Percentiles rank a stretch among this genome's conserved stretches.
Evolutionary conservation across 257 asterid species (phyloP).

Genomic region (Solanum paucissectum): DNA sequence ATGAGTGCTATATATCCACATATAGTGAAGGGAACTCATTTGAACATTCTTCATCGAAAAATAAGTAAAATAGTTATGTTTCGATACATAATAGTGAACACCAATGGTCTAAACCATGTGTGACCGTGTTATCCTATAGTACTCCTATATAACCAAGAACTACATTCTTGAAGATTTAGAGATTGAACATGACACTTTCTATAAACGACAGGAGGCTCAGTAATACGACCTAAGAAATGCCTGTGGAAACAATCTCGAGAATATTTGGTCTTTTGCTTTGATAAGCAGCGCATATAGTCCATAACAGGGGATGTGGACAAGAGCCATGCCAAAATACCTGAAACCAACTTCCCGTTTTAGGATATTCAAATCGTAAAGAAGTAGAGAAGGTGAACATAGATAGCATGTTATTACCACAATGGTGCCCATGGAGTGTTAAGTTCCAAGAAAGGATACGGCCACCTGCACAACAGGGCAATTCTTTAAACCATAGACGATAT

Average conservation of each 20-base stretch:
- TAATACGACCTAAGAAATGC: conserved; percentile 45
- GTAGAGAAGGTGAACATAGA: background rate
- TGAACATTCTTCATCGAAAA: background rate
- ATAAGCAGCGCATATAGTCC: conserved; percentile 50
- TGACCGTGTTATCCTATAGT: background rate
- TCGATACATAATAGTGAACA: background rate
- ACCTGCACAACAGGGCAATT: conserved; percentile 35
- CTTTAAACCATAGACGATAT: background rate
- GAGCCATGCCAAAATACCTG: conserved; percentile 69
- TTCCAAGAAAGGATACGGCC: conserved; percentile 96
- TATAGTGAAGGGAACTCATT: background rate
- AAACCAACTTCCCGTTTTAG: background rate
- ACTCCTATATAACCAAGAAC: background rate
- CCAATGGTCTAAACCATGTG: background rate
- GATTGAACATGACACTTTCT: background rate
- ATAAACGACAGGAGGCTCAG: background rate
- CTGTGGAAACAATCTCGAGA: conserved; percentile 41
- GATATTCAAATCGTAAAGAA: background rate
- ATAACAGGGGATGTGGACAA: conserved; percentile 70
- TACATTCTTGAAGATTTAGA: background rate
- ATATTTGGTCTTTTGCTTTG: conserved; percentile 33
- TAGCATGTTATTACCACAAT: conserved; percentile 36
- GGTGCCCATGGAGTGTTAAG: conserved; percentile 79
- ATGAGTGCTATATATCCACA: background rate
- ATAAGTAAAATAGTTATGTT: background rate